Percentiles rank a stretch among this genome's conserved stretches.
Conservation (phyloP, 805 yeast species). For the Lipomyces sp. region DNA sequence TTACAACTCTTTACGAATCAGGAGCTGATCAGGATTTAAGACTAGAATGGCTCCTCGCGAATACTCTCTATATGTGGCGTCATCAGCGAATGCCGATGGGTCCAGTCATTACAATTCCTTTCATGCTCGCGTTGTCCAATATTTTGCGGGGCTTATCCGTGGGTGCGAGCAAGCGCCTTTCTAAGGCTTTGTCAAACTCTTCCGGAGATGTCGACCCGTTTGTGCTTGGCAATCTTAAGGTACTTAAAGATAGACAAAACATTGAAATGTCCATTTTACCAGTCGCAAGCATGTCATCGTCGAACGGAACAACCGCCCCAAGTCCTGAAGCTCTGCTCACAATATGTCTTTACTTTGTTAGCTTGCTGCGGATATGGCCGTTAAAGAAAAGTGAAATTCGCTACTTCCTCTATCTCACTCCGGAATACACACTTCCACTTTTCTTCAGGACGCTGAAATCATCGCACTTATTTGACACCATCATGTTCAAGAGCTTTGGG, state of each 20-base stretch:
- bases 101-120: neutral
- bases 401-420: slow-evolving; percentile 27
- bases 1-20: neutral
- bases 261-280: slow-evolving; percentile 26
- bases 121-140: slow-evolving; percentile 27
- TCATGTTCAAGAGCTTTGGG: slow-evolving; percentile 9
- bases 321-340: slow-evolving; percentile 3
- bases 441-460: slow-evolving; percentile 22
- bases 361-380: slow-evolving; percentile 32
- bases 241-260: slow-evolving; percentile 19
- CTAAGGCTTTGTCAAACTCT: slow-evolving; percentile 7
- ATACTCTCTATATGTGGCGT: slow-evolving; percentile 23
- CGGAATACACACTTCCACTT: slow-evolving; percentile 29
- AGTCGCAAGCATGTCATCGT: slow-evolving; percentile 12
- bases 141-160: slow-evolving; percentile 17
- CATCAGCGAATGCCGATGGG: neutral
- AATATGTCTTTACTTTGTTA: slow-evolving; percentile 24
- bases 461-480: slow-evolving; percentile 14
- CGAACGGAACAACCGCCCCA: neutral
- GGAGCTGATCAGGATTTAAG: slow-evolving; percentile 9
- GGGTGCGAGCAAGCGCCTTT: slow-evolving; percentile 10
- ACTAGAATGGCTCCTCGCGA: slow-evolving; percentile 25
- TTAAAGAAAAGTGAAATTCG: slow-evolving; percentile 26
- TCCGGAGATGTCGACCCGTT: slow-evolving; percentile 12
- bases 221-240: slow-evolving; percentile 10